Conservation (phyloP, 768 basidiomycete genomes). For the Tricholoma sp. region DNA sequence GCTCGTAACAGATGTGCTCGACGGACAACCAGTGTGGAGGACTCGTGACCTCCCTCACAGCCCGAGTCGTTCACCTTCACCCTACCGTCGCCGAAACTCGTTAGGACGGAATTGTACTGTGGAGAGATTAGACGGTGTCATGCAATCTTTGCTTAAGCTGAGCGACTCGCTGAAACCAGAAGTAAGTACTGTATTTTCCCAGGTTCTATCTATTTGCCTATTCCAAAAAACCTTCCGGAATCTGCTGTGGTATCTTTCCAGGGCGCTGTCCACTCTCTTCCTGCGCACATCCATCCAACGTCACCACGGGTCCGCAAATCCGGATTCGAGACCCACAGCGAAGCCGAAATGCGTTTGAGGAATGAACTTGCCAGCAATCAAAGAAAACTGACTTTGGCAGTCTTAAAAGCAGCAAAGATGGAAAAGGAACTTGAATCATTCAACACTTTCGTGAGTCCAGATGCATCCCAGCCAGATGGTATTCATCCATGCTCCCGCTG, state of each 20-base stretch:
- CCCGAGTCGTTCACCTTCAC: not conserved
- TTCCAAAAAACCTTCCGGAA: not conserved
- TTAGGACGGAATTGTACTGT: not conserved
- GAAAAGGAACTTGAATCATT: not conserved
- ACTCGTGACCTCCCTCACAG: too few relatives aligned
- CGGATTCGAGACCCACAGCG: not conserved
- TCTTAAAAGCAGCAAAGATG: not conserved
- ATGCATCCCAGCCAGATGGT: not conserved
- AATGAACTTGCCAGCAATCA: not conserved
- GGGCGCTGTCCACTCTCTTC: not conserved
- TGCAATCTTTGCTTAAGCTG: not conserved
- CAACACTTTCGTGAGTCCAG: not conserved
- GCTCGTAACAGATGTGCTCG: not conserved
- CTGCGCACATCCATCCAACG: not conserved
- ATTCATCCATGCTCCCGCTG: not conserved
- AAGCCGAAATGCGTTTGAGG: not conserved
- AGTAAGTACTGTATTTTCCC: not conserved
- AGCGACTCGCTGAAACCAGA: not conserved
- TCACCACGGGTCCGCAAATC: not conserved
- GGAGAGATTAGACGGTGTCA: constrained; percentile 2
- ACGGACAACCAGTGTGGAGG: not conserved
- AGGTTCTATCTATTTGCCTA: not conserved
- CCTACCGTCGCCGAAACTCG: not conserved
- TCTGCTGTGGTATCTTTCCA: not conserved
- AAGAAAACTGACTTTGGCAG: not conserved